A percentile compares a stretch with the other conserved stretches of the same genome.
phyloP scores from a whole-genome alignment of 2,329 filamentous ascomycete genomes.

The Didymella pinodella region DNA sequence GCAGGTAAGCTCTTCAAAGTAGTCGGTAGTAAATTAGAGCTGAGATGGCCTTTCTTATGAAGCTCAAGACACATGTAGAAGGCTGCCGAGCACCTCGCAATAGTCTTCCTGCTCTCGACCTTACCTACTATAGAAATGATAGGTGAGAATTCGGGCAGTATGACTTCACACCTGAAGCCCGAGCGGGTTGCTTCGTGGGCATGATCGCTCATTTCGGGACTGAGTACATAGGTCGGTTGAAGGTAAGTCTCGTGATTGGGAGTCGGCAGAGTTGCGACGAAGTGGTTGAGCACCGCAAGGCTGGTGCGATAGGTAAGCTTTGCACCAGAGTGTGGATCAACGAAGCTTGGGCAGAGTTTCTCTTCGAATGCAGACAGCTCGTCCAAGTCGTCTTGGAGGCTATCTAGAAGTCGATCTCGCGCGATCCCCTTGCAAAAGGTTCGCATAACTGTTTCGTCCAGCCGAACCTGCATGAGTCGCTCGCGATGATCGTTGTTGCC shows the following conservation, averaged over 20 bases:
- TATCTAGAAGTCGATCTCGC: conserved; percentile 73
- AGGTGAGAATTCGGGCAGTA: conserved; percentile 78
- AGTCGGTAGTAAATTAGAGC: conserved; percentile 76
- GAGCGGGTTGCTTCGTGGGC: conserved; percentile 14
- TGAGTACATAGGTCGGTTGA: conserved; percentile 68
- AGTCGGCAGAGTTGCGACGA: conserved; percentile 71
- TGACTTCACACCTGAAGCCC: conserved; percentile 71
- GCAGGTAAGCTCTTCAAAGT: conserved; percentile 75
- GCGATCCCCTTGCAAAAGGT: conserved; percentile 78
- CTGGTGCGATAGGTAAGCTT: conserved; percentile 81
- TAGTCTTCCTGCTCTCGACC: conserved; percentile 71
- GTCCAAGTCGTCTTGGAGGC: conserved; percentile 65
- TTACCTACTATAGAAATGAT: conserved; percentile 71
- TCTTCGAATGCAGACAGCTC: conserved; percentile 63
- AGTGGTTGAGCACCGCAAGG: conserved; percentile 74
- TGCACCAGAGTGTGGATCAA: conserved; percentile 72
- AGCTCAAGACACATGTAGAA: conserved; percentile 81
- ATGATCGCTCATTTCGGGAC: conserved; percentile 21
- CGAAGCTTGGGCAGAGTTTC: conserved; percentile 60
- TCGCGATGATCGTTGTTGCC: conserved; percentile 69
- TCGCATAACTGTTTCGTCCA: conserved; percentile 69
- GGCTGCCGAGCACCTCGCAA: conserved; percentile 88
- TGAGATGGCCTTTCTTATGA: conserved; percentile 70
- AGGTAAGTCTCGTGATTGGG: conserved; percentile 58
- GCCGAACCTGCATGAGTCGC: conserved; percentile 66